A percentile compares a stretch with the other conserved stretches of the same genome.
Conservation (phyloP, 169 alveolate genomes). For the Ichthyophthirius multifiliis region DNA sequence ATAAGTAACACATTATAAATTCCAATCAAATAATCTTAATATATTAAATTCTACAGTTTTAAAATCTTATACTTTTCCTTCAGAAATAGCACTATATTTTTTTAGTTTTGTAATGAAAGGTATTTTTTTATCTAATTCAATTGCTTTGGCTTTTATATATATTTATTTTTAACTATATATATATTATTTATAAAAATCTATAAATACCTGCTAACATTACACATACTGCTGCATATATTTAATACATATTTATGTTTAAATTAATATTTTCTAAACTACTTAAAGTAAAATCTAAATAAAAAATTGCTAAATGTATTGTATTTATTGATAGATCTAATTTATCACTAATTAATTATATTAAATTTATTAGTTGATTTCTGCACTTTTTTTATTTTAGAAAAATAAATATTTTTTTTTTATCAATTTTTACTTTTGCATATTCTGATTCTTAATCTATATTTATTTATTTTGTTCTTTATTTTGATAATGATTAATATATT, state of each 20-base stretch:
- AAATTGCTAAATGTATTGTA: neutral
- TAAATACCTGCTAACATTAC: slow-evolving; percentile 48
- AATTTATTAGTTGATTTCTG: neutral
- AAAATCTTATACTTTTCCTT: slow-evolving; percentile 6
- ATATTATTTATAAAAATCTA: too few relatives aligned
- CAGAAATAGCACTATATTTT: slow-evolving; percentile 17
- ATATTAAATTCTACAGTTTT: slow-evolving; percentile 16
- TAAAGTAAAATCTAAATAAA: neutral
- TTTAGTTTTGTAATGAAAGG: slow-evolving; percentile 41
- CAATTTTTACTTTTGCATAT: neutral
- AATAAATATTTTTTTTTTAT: neutral
- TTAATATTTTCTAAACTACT: neutral
- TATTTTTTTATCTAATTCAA: slow-evolving; percentile 45
- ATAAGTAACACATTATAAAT: slow-evolving; percentile 29
- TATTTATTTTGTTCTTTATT: neutral
- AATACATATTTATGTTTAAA: neutral
- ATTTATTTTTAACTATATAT: neutral
- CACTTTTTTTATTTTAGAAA: neutral
- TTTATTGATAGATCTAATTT: neutral
- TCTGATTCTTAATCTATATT: neutral
- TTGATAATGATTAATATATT: neutral
- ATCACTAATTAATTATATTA: neutral
- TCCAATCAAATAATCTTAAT: slow-evolving; percentile 20
- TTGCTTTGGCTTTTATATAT: slow-evolving; percentile 25
- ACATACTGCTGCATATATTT: slow-evolving; percentile 31